Base-by-base conservation (phyloP, 2,329 filamentous ascomycete species). In the Raffaelea albimanens region DNA sequence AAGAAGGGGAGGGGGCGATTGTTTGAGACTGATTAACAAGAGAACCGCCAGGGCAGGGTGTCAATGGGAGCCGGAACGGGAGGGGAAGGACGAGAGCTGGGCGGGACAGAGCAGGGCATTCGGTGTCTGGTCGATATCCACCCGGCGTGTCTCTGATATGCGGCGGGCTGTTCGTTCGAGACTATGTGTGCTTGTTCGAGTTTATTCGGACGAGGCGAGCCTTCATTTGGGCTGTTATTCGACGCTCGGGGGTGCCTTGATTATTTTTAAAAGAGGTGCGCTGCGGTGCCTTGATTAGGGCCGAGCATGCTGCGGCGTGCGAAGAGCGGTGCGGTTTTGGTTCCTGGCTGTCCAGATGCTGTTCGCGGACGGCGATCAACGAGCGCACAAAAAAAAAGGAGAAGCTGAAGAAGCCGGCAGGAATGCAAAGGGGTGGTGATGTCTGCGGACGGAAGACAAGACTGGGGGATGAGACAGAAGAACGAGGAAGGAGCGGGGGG, bases 1-100 rank as follows among this genome's bases (percentile, higher is more conserved):
- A 44, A 20, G n/a, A 44, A 46, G 23, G 18, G 44, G 44, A 36
- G 47, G 23, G 10, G 22, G 41, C 10, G n/a, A 31, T 31, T 44
- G 47, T 48, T 54, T 54, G 51, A 50, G 46, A 50, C 46, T 47
- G 40, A 53, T 50, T 49, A 48, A 47, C 45, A 48, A 10, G 21
- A 33, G 19, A 4, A 36, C 4, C 29, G 40, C 22, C 3, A 41
- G 33, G 41, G 40, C 45, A n/a, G 31, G 20, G 34, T 23, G 31
- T 43, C 33, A 36, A 43, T 19, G 43, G 43, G 25, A 36, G 23
- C 18, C 42, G 45, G 42, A 46, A 48, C 7, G 36, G 40, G 40
- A 39, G 36, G 44, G 42, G 38, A 29, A 42, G 36, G 34, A 9
- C 25, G 38, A 42, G n/a, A n/a, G 36, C 23, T 39, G 34, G 22